phyloP scores from a whole-genome alignment of 2,329 filamentous ascomycete species.

The Cercospora zeae-maydis region DNA sequence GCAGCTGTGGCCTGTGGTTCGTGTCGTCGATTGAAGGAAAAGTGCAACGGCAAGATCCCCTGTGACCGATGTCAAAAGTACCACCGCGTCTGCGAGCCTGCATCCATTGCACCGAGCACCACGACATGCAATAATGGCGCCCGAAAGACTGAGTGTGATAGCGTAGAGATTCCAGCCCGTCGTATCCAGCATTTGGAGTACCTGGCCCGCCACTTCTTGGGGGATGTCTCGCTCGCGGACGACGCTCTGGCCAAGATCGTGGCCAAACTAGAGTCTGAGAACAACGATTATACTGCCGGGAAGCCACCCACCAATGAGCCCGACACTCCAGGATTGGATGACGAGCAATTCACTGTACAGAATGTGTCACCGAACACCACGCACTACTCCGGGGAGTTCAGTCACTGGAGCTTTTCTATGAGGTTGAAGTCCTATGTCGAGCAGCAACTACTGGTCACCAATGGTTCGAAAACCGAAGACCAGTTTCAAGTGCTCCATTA shows the following conservation, averaged over 20 bases:
- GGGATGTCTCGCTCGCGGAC: conserved; percentile 14
- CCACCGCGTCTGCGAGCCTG: conserved; percentile 12
- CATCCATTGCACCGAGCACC: conserved; percentile 1
- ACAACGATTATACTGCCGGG: background rate
- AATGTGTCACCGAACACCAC: conserved; percentile 13
- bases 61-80: conserved; percentile 16
- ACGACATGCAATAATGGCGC: background rate
- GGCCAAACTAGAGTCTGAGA: conserved; percentile 14
- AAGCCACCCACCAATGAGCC: conserved; percentile 22
- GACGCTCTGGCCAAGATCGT: conserved; percentile 16
- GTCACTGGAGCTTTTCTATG: conserved; percentile 45
- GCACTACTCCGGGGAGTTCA: conserved; percentile 46
- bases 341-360: conserved; percentile 21
- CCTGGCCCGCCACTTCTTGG: conserved; percentile 18
- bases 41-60: conserved; percentile 20
- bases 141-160: background rate
- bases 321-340: conserved; percentile 37
- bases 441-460: conserved; percentile 31
- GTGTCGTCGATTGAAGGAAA: conserved; percentile 23
- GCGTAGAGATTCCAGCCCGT: background rate
- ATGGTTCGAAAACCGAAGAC: conserved; percentile 5
- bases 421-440: conserved; percentile 44
- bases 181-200: conserved; percentile 16
- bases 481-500: conserved; percentile 35
- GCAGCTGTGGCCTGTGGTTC: conserved; percentile 16